phyloP scores from a whole-genome alignment of 331 rosid genomes.

The Pyracantha coccinea region DNA sequence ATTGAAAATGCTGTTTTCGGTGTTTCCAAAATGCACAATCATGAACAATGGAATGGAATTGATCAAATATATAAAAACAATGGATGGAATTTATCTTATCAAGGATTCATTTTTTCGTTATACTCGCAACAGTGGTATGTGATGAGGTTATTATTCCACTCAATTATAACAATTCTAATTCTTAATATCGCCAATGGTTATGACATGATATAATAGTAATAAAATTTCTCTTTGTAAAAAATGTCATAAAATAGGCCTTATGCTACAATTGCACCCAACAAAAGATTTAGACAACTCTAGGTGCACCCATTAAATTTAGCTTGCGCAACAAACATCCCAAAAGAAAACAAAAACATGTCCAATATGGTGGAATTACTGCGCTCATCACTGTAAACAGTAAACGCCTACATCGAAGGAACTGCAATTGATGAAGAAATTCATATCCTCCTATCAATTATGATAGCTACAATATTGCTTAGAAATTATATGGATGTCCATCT shows the following conservation, averaged over 20 bases:
- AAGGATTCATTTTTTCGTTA: too few species aligned
- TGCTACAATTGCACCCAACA: neutral
- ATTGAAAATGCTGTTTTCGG: neutral
- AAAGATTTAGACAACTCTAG: neutral
- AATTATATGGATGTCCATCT: too few species aligned
- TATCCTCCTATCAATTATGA: neutral
- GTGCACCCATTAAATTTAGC: neutral
- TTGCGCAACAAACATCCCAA: neutral
- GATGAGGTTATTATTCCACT: neutral
- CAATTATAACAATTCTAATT: too few species aligned
- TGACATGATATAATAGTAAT: too few species aligned
- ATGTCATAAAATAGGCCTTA: neutral
- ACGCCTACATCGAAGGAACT: neutral
- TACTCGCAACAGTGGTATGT: neutral
- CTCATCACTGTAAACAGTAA: neutral
- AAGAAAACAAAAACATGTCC: neutral
- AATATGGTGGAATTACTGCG: neutral
- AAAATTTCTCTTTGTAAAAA: accelerated
- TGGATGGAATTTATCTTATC: neutral
- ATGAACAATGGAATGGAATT: neutral
- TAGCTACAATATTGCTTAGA: neutral
- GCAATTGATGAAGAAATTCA: neutral
- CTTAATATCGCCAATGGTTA: too few species aligned
- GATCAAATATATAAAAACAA: neutral
- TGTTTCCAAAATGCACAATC: neutral